phyloP scores from a whole-genome alignment of 306 rosid species.

The Rosa chinensis region DNA sequence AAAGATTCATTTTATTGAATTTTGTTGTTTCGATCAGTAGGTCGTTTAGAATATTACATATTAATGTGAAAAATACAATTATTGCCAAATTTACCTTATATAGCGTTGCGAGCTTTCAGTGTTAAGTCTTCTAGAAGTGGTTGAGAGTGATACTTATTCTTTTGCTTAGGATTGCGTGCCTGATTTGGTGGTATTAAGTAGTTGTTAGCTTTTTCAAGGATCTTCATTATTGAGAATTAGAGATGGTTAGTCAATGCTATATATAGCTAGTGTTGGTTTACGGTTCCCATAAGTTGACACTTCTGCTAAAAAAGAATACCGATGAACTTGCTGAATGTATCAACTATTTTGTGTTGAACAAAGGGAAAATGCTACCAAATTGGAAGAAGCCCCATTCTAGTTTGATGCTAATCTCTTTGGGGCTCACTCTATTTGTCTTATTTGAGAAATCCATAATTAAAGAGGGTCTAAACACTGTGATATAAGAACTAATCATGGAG shows the following conservation, averaged over 20 bases:
- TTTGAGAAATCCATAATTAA: constrained; percentile 28
- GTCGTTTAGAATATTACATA: neutral
- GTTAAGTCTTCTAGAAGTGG: constrained; percentile 9
- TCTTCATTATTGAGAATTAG: constrained; percentile 2
- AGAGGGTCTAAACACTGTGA: constrained; percentile 36
- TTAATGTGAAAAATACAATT: neutral
- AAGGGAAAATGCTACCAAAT: constrained; percentile 44
- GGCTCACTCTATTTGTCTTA: constrained; percentile 22
- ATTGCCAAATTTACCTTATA: constrained; percentile 36
- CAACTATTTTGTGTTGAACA: constrained; percentile 33
- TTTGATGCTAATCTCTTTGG: constrained; percentile 35
- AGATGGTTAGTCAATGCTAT: neutral
- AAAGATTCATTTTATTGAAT: neutral
- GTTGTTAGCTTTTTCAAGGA: neutral
- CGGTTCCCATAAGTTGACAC: constrained; percentile 22
- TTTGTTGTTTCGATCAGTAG: neutral
- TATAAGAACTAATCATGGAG: constrained; percentile 69
- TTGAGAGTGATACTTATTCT: neutral
- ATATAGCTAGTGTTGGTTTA: neutral
- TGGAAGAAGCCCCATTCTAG: constrained; percentile 38
- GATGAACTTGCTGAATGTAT: constrained; percentile 36
- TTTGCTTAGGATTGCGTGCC: neutral
- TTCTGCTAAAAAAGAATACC: constrained; percentile 16
- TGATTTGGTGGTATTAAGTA: neutral
- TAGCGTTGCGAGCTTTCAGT: constrained; percentile 1